A percentile compares a stretch with the other conserved stretches of the same genome.
Conservation (phyloP, 2,329 filamentous ascomycete species). For the Pseudocercospora crystallina region DNA sequence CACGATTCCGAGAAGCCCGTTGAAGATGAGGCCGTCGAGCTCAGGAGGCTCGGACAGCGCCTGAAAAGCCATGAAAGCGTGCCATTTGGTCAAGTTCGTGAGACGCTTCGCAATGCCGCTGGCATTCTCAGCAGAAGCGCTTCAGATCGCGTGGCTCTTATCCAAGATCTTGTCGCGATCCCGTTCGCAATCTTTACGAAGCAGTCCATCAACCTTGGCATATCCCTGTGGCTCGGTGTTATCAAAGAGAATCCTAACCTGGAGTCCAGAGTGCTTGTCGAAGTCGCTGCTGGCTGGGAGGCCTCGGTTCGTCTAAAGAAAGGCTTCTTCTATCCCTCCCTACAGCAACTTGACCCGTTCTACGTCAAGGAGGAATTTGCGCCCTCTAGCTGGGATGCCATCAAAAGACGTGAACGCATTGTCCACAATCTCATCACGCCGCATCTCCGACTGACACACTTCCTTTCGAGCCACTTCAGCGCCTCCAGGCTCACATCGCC, state of each 20-base stretch:
- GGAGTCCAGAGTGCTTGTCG: constrained; percentile 79
- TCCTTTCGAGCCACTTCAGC: constrained; percentile 92
- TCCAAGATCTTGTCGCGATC: constrained; percentile 85
- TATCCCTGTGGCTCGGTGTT: constrained; percentile 93
- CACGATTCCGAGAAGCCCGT: constrained; percentile 25
- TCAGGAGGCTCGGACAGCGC: constrained; percentile 71
- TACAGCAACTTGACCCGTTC: constrained; percentile 82
- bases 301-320: constrained; percentile 71
- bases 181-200: constrained; percentile 93
- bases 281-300: constrained; percentile 91
- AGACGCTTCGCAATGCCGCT: constrained; percentile 80
- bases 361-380: constrained; percentile 89
- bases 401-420: constrained; percentile 73
- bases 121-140: constrained; percentile 78
- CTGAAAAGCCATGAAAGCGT: constrained; percentile 69
- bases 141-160: constrained; percentile 73
- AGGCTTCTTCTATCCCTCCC: constrained; percentile 74
- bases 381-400: constrained; percentile 75
- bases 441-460: constrained; percentile 81
- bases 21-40: constrained; percentile 54
- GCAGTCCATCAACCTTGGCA: constrained; percentile 90
- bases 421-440: constrained; percentile 83
- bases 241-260: constrained; percentile 93
- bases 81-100: constrained; percentile 71
- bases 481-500: constrained; percentile 82